Base-by-base conservation (phyloP, 2,329 filamentous ascomycete species). In the Coniochaeta sp. region DNA sequence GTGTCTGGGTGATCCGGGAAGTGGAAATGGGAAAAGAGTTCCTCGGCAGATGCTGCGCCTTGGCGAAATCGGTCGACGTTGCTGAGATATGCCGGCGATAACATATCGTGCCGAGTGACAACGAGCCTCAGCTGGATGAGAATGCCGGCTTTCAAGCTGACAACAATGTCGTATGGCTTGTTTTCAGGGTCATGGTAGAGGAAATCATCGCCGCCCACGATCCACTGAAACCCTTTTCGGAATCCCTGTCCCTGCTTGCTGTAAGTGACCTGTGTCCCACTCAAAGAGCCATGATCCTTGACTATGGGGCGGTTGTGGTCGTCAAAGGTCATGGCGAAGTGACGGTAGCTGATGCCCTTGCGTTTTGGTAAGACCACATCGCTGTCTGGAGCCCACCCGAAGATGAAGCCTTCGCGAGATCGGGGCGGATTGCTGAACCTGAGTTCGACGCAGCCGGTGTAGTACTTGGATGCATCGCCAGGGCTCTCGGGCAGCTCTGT, bases 201-300 rank as follows among this genome's bases (percentile, higher is more conserved):
- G 14, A 32, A 9, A 14, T 14, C 30, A 32, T 57, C 22, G 8
- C 59, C 57, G 48, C 60, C 52, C 33, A 63, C 32, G 38, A 62
- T 61, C 60, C 60, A 63, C 20, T 48, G 38, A 42, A 62, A 62
- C 6, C 50, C 22, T 7, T 55, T 53, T 22, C 60, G 58, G 3
- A 2, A 27, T 16, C 60, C 60, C 4, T 53, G 1, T 6, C 57
- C 60, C 32, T 55, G 16, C 0, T 35, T 18, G 32, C 55, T 46
- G 42, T 63, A 63, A 5, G 57, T 62, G 42, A 63, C 61, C 48
- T 60, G 30, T 14, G 59, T 62, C 28, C 61, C 61, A 6, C 3
- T 6, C 3, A 32, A 4, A 48, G 61, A 64, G 30, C 30, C 30
- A 9, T 14, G 14, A 32, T 32, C 30, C 30, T 32, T 32, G 30